A percentile compares a stretch with the other conserved stretches of the same genome.
phyloP scores from a whole-genome alignment of 345 rosid species.

The Euclidium syriacum region DNA sequence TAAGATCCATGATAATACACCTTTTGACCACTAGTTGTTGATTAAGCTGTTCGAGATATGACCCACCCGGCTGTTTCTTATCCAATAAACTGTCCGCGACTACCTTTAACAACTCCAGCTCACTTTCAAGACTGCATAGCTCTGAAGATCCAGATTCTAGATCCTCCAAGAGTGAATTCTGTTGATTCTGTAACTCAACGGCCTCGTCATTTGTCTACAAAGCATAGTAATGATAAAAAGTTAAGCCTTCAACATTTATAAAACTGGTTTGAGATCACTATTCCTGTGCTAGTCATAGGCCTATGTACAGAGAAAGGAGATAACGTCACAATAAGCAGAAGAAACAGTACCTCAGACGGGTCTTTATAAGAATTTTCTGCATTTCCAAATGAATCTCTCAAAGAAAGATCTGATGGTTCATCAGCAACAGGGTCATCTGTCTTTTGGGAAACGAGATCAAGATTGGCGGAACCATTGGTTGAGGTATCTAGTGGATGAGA shows the following conservation, averaged over 20 bases:
- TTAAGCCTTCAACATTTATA: background rate
- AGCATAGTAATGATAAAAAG: constrained; percentile 16
- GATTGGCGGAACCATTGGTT: constrained; percentile 5
- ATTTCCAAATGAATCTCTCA: constrained; percentile 9
- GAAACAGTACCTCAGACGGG: constrained; percentile 39
- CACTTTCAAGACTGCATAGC: constrained; percentile 41
- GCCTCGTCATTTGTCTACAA: constrained; percentile 34
- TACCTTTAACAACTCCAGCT: constrained; percentile 46
- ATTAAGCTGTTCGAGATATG: constrained; percentile 46
- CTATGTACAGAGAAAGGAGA: background rate
- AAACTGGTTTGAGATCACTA: background rate
- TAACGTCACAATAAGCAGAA: background rate
- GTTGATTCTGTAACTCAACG: constrained; percentile 32
- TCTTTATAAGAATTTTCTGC: constrained; percentile 7
- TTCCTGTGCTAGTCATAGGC: background rate
- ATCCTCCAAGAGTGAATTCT: constrained; percentile 36
- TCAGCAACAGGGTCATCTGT: constrained; percentile 18
- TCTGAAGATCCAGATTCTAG: constrained; percentile 37
- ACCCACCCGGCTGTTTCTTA: constrained; percentile 39
- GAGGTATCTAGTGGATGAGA: constrained; percentile 14
- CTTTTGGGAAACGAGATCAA: constrained; percentile 1
- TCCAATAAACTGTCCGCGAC: constrained; percentile 56
- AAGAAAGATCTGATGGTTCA: constrained; percentile 10
- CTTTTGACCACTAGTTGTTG: constrained; percentile 39
- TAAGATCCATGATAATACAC: constrained; percentile 36